A percentile compares a stretch with the other conserved stretches of the same genome.
These are phyloP conservation scores for Hamamelis virginiana DNA, from an alignment of 164 flowering plant species.

Conservation along the genomic window DNA sequence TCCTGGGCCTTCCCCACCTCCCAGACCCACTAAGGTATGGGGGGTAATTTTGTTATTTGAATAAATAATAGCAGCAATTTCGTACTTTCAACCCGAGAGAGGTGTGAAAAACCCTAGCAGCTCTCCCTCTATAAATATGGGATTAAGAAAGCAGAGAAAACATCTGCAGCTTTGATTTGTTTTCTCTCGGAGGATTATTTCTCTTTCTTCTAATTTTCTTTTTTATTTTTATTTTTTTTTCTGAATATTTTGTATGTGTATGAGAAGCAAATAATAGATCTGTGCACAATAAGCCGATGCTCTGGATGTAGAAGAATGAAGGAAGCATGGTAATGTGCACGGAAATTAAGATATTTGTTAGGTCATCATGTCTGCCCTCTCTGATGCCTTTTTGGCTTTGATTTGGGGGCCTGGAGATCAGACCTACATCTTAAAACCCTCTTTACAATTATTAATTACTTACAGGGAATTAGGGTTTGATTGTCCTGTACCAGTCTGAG, in stretches of 20 bases:
- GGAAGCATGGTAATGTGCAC: slow-evolving; percentile 59
- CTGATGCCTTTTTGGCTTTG: slow-evolving; percentile 28
- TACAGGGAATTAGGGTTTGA: too few relatives aligned
- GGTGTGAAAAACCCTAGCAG: not conserved
- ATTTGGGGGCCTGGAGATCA: slow-evolving; percentile 54
- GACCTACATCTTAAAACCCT: slow-evolving; percentile 28
- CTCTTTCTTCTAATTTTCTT: not conserved
- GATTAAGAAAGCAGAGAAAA: too few relatives aligned
- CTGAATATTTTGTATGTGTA: not conserved
- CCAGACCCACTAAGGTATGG: too few relatives aligned
- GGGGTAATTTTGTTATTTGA: not conserved
- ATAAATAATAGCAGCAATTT: not conserved
- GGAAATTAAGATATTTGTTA: slow-evolving; percentile 22
- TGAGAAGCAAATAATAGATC: not conserved
- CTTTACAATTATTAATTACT: not conserved
- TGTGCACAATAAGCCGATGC: slow-evolving; percentile 70
- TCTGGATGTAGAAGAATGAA: slow-evolving; percentile 42
- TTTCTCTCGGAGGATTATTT: not conserved
- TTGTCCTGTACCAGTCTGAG: too few relatives aligned
- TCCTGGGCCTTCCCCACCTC: too few relatives aligned
- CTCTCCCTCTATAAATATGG: not conserved
- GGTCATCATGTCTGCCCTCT: slow-evolving; percentile 53
- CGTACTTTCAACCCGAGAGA: not conserved
- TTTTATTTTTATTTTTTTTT: not conserved
- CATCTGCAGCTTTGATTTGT: too few relatives aligned